These are phyloP conservation scores for Dittrichia graveolens DNA, from an alignment of 129 eudicot species.

Conservation along the genomic window DNA sequence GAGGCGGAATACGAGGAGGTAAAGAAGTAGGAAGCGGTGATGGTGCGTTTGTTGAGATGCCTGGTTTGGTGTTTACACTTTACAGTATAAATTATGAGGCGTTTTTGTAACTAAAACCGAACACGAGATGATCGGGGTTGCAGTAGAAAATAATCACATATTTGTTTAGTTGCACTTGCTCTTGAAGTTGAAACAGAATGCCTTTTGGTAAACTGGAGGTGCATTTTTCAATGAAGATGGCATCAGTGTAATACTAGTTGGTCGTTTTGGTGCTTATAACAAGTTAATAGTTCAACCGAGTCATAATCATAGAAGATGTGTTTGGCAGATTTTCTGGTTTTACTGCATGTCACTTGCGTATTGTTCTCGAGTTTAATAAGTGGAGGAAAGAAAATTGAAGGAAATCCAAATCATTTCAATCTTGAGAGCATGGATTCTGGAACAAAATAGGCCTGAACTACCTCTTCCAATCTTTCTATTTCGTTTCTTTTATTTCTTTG, in stretches of 20 bases:
- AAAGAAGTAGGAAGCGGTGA: constrained; percentile 50
- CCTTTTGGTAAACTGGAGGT: constrained; percentile 8
- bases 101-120: constrained; percentile 35
- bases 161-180: constrained; percentile 7
- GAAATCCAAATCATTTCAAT: too few relatives aligned
- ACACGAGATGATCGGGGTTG: constrained; percentile 24
- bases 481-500: too few relatives aligned
- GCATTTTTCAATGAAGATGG: constrained; percentile 12
- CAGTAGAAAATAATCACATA: constrained; percentile 27
- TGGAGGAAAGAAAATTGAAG: too few relatives aligned
- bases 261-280: not conserved
- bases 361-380: too few relatives aligned
- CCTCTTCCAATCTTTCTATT: too few relatives aligned
- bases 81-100: not conserved
- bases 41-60: too few relatives aligned
- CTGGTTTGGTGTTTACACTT: not conserved
- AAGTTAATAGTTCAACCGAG: too few relatives aligned
- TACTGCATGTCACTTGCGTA: too few relatives aligned
- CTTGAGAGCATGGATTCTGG: too few relatives aligned
- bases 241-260: constrained; percentile 7
- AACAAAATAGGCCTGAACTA: too few relatives aligned
- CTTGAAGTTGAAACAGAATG: not conserved
- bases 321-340: too few relatives aligned
- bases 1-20: constrained; percentile 98
- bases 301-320: too few relatives aligned